phyloP scores from a whole-genome alignment of 495 filamentous ascomycete species.

The Penicillium silybi region DNA sequence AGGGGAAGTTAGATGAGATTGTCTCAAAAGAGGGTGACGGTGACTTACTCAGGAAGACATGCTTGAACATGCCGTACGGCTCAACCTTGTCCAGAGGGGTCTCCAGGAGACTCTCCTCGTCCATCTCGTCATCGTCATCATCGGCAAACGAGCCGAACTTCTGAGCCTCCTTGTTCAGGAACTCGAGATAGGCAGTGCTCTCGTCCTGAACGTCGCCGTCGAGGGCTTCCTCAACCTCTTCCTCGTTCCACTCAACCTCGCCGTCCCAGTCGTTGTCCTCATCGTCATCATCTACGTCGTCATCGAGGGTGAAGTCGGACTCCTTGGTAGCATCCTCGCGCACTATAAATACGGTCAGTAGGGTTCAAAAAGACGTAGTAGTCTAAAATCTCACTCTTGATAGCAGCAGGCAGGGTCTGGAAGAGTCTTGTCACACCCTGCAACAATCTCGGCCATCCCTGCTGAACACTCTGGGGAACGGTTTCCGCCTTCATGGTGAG shows the following conservation, averaged over 20 bases:
- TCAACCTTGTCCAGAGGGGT: conserved; percentile 93
- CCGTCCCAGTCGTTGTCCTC: conserved; percentile 63
- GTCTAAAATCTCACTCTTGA: conserved; percentile 60
- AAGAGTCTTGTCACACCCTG: conserved; percentile 89
- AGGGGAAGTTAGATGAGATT: conserved; percentile 14
- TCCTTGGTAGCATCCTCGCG: conserved; percentile 93
- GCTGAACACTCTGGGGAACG: conserved; percentile 82
- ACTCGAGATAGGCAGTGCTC: conserved; percentile 90
- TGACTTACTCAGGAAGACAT: conserved; percentile 75
- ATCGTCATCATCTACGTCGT: conserved; percentile 73
- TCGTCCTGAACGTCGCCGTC: conserved; percentile 75
- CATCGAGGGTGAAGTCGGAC: conserved; percentile 72
- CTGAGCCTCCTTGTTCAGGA: conserved; percentile 87
- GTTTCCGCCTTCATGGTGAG: conserved; percentile 71
- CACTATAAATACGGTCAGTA: conserved; percentile 41
- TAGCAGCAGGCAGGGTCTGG: conserved; percentile 80
- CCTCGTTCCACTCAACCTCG: conserved; percentile 68
- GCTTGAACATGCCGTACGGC: conserved; percentile 83
- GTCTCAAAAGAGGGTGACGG: neutral
- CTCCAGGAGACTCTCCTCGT: conserved; percentile 88
- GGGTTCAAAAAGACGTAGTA: neutral
- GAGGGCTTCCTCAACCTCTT: conserved; percentile 51
- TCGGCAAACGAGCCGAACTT: conserved; percentile 69
- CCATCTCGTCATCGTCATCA: conserved; percentile 83
- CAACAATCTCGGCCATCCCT: conserved; percentile 93